Conservation (phyloP, 2,329 filamentous ascomycete genomes). For the Monosporascus sp. region DNA sequence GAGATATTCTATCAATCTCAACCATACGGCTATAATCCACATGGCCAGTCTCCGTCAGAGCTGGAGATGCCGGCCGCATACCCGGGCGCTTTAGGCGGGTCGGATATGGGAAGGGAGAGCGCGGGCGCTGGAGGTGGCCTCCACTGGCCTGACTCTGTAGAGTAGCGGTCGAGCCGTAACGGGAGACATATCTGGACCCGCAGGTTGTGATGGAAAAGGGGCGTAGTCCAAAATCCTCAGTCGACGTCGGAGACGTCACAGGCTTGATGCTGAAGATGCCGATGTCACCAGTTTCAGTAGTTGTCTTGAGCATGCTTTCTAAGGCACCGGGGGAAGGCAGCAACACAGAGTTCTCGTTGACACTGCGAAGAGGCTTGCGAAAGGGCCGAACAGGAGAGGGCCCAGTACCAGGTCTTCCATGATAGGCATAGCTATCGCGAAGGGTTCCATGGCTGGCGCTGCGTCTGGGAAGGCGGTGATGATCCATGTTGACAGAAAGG, state of each 20-base stretch:
- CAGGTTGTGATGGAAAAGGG: constrained; percentile 53
- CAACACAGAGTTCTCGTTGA: constrained; percentile 38
- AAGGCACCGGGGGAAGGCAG: constrained; percentile 48
- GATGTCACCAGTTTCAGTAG: constrained; percentile 61
- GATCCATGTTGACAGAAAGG: constrained; percentile 14
- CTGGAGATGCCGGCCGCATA: constrained; percentile 43
- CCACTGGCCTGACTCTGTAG: constrained; percentile 42
- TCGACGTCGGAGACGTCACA: constrained; percentile 32
- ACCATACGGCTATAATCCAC: constrained; percentile 47
- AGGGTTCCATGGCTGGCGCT: constrained; percentile 28
- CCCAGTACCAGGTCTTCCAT: constrained; percentile 12
- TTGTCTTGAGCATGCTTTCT: constrained; percentile 62
- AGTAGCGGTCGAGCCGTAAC: constrained; percentile 42
- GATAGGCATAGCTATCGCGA: constrained; percentile 20
- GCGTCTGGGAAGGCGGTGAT: constrained; percentile 23
- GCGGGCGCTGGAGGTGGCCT: constrained; percentile 42
- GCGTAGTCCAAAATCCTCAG: constrained; percentile 38
- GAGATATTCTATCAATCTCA: constrained; percentile 42
- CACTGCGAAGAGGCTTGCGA: constrained; percentile 37
- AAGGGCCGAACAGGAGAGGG: constrained; percentile 21
- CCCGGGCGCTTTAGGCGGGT: constrained; percentile 51
- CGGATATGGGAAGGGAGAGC: constrained; percentile 55
- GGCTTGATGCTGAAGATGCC: constrained; percentile 53
- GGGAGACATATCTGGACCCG: constrained; percentile 40
- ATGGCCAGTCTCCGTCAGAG: constrained; percentile 40